Base-by-base conservation (phyloP, 23 red algal species). In the Porphyridium purpureum region DNA sequence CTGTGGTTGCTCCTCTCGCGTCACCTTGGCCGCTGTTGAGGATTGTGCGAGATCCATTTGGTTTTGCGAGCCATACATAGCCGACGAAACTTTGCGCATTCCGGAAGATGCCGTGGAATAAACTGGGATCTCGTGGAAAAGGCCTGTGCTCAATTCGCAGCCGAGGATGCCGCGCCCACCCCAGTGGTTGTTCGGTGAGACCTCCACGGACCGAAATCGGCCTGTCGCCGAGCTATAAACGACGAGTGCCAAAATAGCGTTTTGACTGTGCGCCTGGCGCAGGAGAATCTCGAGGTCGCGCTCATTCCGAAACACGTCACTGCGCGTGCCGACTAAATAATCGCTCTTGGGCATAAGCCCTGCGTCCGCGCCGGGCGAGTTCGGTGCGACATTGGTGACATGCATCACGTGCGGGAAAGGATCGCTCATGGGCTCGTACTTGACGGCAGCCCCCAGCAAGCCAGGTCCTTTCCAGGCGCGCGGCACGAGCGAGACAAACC, bases 311-410 rank as follows among this genome's bases (percentile, higher is more conserved):
- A 88, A 88, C 8, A 70, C 82, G 41, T 70, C 82, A 6, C 66
- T 69, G 3, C 70, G 57, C 17, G 82, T 78, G 34, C 82, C 82
- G 22, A 78, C 82, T 30, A 88, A 69, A 46, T 60, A 93, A 64
- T 82, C 84, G 11, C 51, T 71, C 11, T 44, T 35, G 21, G 84
- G 69, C 8, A 64, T 35, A 1, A 93, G 46, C 0, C 84, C 84
- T 1, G 67, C 84, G 26, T 82, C 66, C 31, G 75, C 84, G 9
- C 67, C 84, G 31, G 84, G 67, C 32, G 67, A 75, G 44, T 59
- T 62, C 1, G 74, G 82, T 7, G 70, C n/a, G 0, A 88, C 82
- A 30, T 72, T 69, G 42, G 78, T 50, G 3, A 88, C 82, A 26
- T 73, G 66, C 48, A 60, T 66, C 5, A 72, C 73, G 62, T 67